Percentiles rank a stretch among this genome's conserved stretches.
Conservation (phyloP, 441 rosid genomes). For the Melastoma candidum region DNA sequence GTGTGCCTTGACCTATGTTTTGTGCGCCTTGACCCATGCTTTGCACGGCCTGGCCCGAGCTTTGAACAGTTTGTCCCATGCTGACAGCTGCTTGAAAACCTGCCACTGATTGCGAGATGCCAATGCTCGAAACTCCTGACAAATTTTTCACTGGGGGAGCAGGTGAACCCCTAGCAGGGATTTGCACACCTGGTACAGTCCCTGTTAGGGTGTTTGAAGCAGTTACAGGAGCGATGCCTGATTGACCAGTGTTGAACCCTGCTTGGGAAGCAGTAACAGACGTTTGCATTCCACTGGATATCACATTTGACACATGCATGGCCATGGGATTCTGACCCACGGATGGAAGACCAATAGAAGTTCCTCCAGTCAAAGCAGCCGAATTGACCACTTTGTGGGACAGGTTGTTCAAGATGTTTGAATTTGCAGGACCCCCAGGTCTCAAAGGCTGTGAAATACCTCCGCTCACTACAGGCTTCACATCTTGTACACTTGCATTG, state of each 20-base stretch:
- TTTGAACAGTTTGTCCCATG: slow-evolving; percentile 43
- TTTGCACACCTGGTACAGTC: slow-evolving; percentile 53
- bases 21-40: no score
- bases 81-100: slow-evolving; percentile 37
- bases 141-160: slow-evolving; percentile 52
- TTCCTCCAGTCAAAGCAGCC: slow-evolving; percentile 84
- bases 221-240: slow-evolving; percentile 46
- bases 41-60: slow-evolving; percentile 55
- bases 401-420: slow-evolving; percentile 79
- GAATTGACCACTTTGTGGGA: slow-evolving; percentile 90
- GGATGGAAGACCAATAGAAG: slow-evolving; percentile 62
- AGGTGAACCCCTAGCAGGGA: slow-evolving; percentile 49
- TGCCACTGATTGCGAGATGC: slow-evolving; percentile 63
- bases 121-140: slow-evolving; percentile 54
- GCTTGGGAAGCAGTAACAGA: slow-evolving; percentile 68
- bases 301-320: slow-evolving; percentile 96
- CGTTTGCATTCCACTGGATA: slow-evolving; percentile 84
- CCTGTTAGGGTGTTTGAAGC: slow-evolving; percentile 66
- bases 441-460: slow-evolving; percentile 55
- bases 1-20: no score
- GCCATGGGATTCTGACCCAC: slow-evolving; percentile 81
- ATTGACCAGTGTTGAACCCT: slow-evolving; percentile 70
- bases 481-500: slow-evolving; percentile 53
- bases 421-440: slow-evolving; percentile 74
- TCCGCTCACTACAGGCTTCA: slow-evolving; percentile 69